A percentile compares a stretch with the other conserved stretches of the same genome.
Evolutionary conservation across 352 stramenopile genomes (phyloP).

Genomic region (Pythium aristosporum): DNA sequence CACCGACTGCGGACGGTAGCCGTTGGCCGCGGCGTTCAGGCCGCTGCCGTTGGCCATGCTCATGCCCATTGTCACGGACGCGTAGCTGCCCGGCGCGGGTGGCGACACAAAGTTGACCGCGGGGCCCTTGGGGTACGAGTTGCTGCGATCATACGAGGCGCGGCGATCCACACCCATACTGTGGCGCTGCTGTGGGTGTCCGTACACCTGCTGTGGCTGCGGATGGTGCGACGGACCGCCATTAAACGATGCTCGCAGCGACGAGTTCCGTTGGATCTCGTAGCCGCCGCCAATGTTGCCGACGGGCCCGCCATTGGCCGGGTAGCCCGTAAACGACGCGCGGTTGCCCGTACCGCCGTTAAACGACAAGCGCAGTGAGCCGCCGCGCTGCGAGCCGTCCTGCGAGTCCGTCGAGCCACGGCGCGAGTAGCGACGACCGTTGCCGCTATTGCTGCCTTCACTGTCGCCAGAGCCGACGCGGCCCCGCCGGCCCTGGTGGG

Average conservation of each 20-base stretch:
- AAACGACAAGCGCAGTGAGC: conserved; percentile 22
- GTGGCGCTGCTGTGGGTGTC: conserved; percentile 25
- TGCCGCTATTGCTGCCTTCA: conserved; percentile 10
- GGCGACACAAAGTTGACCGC: conserved; percentile 3
- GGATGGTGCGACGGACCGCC: neutral
- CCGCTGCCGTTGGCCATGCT: conserved; percentile 1
- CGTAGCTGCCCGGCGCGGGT: too few relatives aligned
- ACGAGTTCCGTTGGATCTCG: conserved; percentile 33
- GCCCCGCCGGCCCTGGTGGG: conserved; percentile 16
- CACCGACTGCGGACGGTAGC: conserved; percentile 4
- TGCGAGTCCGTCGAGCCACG: conserved; percentile 63
- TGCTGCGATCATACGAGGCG: conserved; percentile 32
- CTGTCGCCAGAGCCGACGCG: conserved; percentile 24
- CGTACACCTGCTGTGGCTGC: too few relatives aligned
- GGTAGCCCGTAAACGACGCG: conserved; percentile 27
- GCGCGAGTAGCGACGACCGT: conserved; percentile 40
- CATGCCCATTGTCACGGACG: too few relatives aligned
- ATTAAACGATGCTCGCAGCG: conserved; percentile 36
- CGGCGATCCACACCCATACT: conserved; percentile 23
- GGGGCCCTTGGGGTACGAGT: conserved; percentile 33
- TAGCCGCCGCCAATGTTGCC: conserved; percentile 22
- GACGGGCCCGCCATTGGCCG: conserved; percentile 11
- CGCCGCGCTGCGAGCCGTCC: conserved; percentile 20
- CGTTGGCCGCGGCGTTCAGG: conserved; percentile 14
- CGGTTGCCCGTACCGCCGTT: conserved; percentile 26